phyloP scores from a whole-genome alignment of 768 basidiomycete genomes.

The Chalciporus sphaerocephalus region DNA sequence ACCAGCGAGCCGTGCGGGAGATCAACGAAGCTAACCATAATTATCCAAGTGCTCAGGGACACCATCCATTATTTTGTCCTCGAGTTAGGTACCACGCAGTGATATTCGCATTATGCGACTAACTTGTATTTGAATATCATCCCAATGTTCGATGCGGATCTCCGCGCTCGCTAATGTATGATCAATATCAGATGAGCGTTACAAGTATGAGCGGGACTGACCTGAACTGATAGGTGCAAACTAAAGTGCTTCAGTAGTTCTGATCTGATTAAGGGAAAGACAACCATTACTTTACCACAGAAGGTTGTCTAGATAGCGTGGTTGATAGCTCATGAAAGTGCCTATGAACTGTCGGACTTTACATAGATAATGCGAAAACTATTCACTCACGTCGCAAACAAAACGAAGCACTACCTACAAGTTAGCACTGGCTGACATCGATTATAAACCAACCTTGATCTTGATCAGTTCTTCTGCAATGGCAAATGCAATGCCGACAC shows the following conservation, averaged over 20 bases:
- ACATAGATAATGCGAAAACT: not conserved
- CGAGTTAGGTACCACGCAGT: not conserved
- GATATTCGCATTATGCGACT: not conserved
- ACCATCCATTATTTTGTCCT: constrained; percentile 68
- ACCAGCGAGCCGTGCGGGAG: not conserved
- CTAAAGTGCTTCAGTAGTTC: constrained; percentile 35
- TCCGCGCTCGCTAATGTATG: constrained; percentile 45
- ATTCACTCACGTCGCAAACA: constrained; percentile 80
- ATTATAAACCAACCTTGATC: constrained; percentile 50
- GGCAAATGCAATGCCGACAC: constrained; percentile 76
- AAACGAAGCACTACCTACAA: constrained; percentile 62
- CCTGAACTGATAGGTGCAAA: constrained; percentile 79
- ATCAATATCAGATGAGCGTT: constrained; percentile 37
- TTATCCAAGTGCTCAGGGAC: constrained; percentile 56
- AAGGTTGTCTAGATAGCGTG: constrained; percentile 72
- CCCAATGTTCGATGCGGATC: constrained; percentile 55
- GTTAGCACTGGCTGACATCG: not conserved
- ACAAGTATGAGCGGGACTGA: constrained; percentile 22
- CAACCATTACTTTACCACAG: constrained; percentile 67
- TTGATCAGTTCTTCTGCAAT: constrained; percentile 75
- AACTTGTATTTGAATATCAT: constrained; percentile 79
- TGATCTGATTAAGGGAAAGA: not conserved
- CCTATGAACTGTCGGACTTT: constrained; percentile 32
- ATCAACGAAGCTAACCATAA: constrained; percentile 51
- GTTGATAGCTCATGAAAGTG: constrained; percentile 79